A percentile compares a stretch with the other conserved stretches of the same genome.
phyloP scores from a whole-genome alignment of 2,329 filamentous ascomycete genomes.

The Claviceps sp. region DNA sequence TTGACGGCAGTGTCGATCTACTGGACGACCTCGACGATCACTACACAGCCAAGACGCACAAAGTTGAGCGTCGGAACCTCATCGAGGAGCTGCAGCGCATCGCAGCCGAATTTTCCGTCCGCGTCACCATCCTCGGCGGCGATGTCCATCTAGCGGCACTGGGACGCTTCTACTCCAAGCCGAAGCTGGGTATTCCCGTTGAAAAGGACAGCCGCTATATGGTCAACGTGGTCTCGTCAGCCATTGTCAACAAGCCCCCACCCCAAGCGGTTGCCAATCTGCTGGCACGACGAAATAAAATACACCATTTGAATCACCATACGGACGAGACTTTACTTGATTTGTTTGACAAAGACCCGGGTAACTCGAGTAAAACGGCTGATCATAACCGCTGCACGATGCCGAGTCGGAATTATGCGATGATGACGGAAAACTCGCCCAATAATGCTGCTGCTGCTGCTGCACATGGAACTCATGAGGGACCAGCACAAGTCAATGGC shows the following conservation, averaged over 20 bases:
- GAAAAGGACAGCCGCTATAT: slow-evolving; percentile 88
- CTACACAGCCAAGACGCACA: slow-evolving; percentile 86
- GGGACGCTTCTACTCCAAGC: slow-evolving; percentile 89
- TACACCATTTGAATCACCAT: slow-evolving; percentile 52
- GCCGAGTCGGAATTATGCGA: slow-evolving; percentile 85
- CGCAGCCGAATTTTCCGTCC: slow-evolving; percentile 73
- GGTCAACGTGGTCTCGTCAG: slow-evolving; percentile 85
- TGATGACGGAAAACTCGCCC: slow-evolving; percentile 76
- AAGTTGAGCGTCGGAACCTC: slow-evolving; percentile 68
- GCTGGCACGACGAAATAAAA: slow-evolving; percentile 78
- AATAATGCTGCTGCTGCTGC: slow-evolving; percentile 22
- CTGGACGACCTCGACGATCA: slow-evolving; percentile 91
- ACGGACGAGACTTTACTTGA: slow-evolving; percentile 90
- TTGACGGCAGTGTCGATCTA: slow-evolving; percentile 86
- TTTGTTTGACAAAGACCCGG: slow-evolving; percentile 85
- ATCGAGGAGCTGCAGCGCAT: slow-evolving; percentile 73
- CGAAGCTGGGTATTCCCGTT: slow-evolving; percentile 60
- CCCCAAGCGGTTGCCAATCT: slow-evolving; percentile 81
- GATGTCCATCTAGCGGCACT: slow-evolving; percentile 89
- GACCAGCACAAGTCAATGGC: slow-evolving; percentile 12
- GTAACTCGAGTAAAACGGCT: slow-evolving; percentile 59
- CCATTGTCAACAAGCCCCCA: slow-evolving; percentile 90
- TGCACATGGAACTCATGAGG: slow-evolving; percentile 7
- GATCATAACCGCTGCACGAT: slow-evolving; percentile 76
- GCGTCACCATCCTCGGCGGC: slow-evolving; percentile 83